phyloP scores from a whole-genome alignment of 139 green algal genomes.

The Auxenochlorella protothecoides region DNA sequence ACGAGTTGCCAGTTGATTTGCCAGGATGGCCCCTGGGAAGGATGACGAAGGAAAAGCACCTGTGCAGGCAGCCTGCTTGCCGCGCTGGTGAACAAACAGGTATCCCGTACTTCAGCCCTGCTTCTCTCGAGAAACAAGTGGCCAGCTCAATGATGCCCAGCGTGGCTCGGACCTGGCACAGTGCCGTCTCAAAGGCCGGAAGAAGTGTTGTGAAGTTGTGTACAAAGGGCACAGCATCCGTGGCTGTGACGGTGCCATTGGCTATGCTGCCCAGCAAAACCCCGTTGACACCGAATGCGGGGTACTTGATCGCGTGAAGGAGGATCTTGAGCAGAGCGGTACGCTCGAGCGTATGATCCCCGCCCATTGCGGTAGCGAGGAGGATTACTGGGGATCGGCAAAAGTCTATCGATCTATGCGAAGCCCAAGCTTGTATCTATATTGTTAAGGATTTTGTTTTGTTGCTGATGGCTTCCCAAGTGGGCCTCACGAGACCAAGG shows the following conservation, averaged over 20 bases:
- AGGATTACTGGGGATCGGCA: too few relatives aligned
- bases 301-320: conserved; percentile 50
- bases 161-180: conserved; percentile 30
- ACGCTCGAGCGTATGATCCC: too few relatives aligned
- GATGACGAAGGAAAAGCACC: not conserved
- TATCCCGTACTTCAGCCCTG: not conserved
- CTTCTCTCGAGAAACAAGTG: not conserved
- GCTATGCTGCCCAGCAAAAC: conserved; percentile 35
- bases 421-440: too few relatives aligned
- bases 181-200: conserved; percentile 41
- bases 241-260: conserved; percentile 17
- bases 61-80: not conserved
- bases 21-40: too few relatives aligned
- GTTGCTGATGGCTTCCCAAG: too few relatives aligned
- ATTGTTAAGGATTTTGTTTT: too few relatives aligned
- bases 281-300: conserved; percentile 34
- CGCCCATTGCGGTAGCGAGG: too few relatives aligned
- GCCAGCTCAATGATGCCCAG: not conserved
- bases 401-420: too few relatives aligned
- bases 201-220: conserved; percentile 46
- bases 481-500: too few relatives aligned
- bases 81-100: not conserved
- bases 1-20: not conserved
- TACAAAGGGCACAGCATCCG: conserved; percentile 50
- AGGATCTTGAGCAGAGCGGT: conserved; percentile 27